Evolutionary conservation across 2,329 filamentous ascomycete genomes (phyloP).

Genomic region (Cercospora sesami): DNA sequence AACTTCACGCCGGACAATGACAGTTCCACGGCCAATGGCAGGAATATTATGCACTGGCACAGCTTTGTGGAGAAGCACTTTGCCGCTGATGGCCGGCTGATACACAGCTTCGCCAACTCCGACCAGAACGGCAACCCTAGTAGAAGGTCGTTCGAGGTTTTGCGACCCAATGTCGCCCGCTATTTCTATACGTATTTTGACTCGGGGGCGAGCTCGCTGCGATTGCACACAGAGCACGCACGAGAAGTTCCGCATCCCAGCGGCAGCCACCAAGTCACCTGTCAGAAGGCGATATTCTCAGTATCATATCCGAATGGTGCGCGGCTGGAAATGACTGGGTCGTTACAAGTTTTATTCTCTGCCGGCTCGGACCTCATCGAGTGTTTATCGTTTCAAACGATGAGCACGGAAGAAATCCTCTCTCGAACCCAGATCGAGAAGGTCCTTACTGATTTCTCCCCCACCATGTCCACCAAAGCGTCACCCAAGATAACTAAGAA

Average conservation of each 20-base stretch:
- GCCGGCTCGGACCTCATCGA: conserved; percentile 72
- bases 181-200: conserved; percentile 90
- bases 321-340: conserved; percentile 58
- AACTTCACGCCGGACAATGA: conserved; percentile 46
- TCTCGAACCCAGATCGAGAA: conserved; percentile 62
- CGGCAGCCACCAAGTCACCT: conserved; percentile 72
- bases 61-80: conserved; percentile 80
- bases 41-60: conserved; percentile 75
- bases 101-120: conserved; percentile 42
- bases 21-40: conserved; percentile 54
- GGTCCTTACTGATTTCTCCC: conserved; percentile 49
- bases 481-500: conserved; percentile 57
- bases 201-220: conserved; percentile 80
- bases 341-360: conserved; percentile 77
- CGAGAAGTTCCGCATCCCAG: conserved; percentile 59
- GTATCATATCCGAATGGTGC: conserved; percentile 86
- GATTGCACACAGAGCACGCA: conserved; percentile 75
- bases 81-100: conserved; percentile 71
- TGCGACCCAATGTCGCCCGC: conserved; percentile 75
- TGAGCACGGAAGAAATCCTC: conserved; percentile 78
- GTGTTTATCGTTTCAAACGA: conserved; percentile 76
- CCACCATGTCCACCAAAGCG: conserved; percentile 51
- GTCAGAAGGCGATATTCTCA: conserved; percentile 73
- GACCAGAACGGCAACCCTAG: conserved; percentile 33
- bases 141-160: conserved; percentile 84